Evolutionary conservation across 2,329 filamentous ascomycete genomes (phyloP), one percentile per base, ranked within the genome.

Genomic region (Botryotinia calthae): DNA sequence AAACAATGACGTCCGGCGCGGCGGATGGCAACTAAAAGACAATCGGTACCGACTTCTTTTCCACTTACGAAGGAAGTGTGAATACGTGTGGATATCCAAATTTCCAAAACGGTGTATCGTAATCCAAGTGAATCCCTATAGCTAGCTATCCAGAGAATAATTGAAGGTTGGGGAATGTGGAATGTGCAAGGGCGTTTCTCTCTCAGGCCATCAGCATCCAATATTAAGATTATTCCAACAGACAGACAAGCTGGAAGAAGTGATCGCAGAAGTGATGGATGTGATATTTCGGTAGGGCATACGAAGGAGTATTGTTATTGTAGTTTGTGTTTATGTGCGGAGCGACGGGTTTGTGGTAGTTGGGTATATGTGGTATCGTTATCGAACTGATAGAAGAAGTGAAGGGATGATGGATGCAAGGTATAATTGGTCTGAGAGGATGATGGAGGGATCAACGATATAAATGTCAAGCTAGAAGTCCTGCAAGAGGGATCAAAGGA

Each of bases 151-250:
- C 44, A 34, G 42, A 56, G 34, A 67, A 56, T 10, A 56, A 40
- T 40, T 42, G 66, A 69, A 61, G 42, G 31, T 34, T 61, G 67
- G 46, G 67, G 37, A 46, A 61, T 70, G 54, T 25, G 51, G 20
- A 44, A 37, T 37, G 37, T 8, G 37, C 8, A 46, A 28, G 3
- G 56, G 18, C 22, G 44, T 14, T 42, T 56, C 5, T 40, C 20
- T 14, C 10, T 28, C 66, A 46, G 61, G 54, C 67, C 67, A 46
- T 20, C 66, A 68, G 48, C 51, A 61, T 61, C 42, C 54, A 46
- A 37, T 18, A 70, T 61, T 59, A 70, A 44, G 51, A 69, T 69
- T 69, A 58, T 51, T 51, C 37, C 64, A 66, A 51, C 25, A n/a
- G 44, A 34, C 16, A 10, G 12, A 18, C 61, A 31, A 64, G 40